These are phyloP conservation scores for Ceratocystis papillata DNA, from an alignment of 2,329 filamentous ascomycete species.

Conservation along the genomic window DNA sequence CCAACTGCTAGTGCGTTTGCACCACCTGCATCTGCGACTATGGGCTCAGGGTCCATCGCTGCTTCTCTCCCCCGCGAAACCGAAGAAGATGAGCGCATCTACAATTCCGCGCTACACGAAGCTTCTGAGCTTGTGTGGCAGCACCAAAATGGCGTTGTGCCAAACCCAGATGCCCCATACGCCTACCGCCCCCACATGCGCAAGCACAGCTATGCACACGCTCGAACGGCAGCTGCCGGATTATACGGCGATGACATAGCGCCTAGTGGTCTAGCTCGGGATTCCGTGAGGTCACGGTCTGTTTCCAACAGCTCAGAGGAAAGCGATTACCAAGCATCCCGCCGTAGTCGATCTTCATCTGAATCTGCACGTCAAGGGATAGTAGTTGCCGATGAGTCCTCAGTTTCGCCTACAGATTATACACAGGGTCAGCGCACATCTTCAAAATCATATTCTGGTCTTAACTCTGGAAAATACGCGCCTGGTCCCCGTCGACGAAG, in stretches of 20 bases:
- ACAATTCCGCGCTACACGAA: constrained; percentile 62
- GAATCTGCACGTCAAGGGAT: constrained; percentile 17
- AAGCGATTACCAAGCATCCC: constrained; percentile 32
- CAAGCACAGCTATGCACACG: constrained; percentile 60
- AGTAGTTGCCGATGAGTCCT: constrained; percentile 17
- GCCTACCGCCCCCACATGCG: constrained; percentile 58
- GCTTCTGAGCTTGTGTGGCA: constrained; percentile 70
- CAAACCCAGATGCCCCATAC: constrained; percentile 52
- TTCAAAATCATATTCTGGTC: constrained; percentile 27
- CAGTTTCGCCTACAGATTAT: constrained; percentile 17
- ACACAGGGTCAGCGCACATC: constrained; percentile 12
- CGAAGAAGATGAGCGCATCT: constrained; percentile 52
- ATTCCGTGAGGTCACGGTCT: constrained; percentile 35
- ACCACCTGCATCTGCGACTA: constrained; percentile 18
- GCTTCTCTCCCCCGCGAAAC: constrained; percentile 29
- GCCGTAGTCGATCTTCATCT: constrained; percentile 14
- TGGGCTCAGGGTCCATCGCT: constrained; percentile 18
- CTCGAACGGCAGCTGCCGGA: constrained; percentile 50
- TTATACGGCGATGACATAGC: constrained; percentile 39
- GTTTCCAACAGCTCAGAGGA: constrained; percentile 44
- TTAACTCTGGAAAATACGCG: constrained; percentile 26
- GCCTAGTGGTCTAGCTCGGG: constrained; percentile 38
- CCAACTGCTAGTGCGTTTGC: background rate
- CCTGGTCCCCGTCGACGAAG: constrained; percentile 45
- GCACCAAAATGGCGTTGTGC: constrained; percentile 49